A percentile compares a stretch with the other conserved stretches of the same genome.
Evolutionary conservation across 805 yeast species (phyloP).

Genomic region (Candida easanensis): DNA sequence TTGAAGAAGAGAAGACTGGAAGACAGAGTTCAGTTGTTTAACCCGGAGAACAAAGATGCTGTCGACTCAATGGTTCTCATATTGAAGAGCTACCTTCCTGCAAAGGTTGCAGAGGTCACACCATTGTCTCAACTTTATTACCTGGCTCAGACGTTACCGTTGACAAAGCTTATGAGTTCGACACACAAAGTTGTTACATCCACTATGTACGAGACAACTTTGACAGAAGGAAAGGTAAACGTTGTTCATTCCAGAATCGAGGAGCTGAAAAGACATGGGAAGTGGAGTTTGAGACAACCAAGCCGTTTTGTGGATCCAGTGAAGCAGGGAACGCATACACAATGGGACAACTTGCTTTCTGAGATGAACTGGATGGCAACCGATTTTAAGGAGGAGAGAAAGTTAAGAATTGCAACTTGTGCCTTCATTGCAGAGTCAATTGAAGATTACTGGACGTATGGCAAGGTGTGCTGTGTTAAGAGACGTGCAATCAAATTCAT

Average conservation of each 20-base stretch:
- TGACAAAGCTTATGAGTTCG: conserved; percentile 75
- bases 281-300: conserved; percentile 93
- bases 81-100: conserved; percentile 50
- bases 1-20: conserved; percentile 16
- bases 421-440: conserved; percentile 69
- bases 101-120: conserved; percentile 51
- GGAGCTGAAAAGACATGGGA: conserved; percentile 79
- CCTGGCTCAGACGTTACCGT: conserved; percentile 82
- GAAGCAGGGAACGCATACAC: conserved; percentile 40
- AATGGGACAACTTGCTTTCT: conserved; percentile 69
- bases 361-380: conserved; percentile 85
- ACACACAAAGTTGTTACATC: conserved; percentile 86
- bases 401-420: conserved; percentile 69
- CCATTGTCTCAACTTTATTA: conserved; percentile 86
- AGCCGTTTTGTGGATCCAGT: conserved; percentile 64
- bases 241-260: conserved; percentile 89
- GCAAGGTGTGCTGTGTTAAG: conserved; percentile 64
- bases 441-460: conserved; percentile 73
- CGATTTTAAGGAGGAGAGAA: conserved; percentile 69
- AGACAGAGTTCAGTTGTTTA: conserved; percentile 23
- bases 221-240: conserved; percentile 87
- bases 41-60: conserved; percentile 39
- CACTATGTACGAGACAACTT: conserved; percentile 77
- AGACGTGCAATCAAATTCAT: conserved; percentile 41
- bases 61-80: conserved; percentile 43